Evolutionary conservation across 495 filamentous ascomycete genomes (phyloP), one percentile per base, ranked within the genome.

Genomic region (Penicillium pulvis): DNA sequence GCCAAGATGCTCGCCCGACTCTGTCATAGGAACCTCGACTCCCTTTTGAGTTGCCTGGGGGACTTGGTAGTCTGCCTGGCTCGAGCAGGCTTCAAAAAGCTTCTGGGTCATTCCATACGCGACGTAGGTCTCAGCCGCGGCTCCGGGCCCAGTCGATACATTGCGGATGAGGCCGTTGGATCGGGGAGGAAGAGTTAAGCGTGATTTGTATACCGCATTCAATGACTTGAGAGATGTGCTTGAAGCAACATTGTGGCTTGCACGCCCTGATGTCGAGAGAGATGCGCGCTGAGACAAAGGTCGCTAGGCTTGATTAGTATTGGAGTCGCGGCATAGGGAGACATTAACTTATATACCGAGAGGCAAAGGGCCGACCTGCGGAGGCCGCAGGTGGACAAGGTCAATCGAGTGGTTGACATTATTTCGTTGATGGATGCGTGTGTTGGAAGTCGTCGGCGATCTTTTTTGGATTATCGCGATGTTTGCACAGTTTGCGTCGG

Each of bases 101-200:
- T 81, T 79, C 73, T 94, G 86, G 20, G 91, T 96, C 52, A 86
- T 83, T 54, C 84, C 85, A 65, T 90, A 91, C 14, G 90, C 89
- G 31, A 88, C 77, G 67, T 94, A 95, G 2, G 85, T 87, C 57
- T 90, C 86, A 11, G 82, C 81, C 0, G 82, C 69, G 5, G 65
- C 74, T 16, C 73, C 73, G 14, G 75, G 70, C 11, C 67, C 65
- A 2, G 70, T 68, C 33, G 62, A 58, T 2, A 74, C 64, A 72
- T 68, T 60, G 43, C 65, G 71, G 19, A 71, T 67, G 55, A 76
- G 56, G 54, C 30, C 44, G 20, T 19, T 35, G 30, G 30, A n/a
- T 14, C 70, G 61, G 79, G 67, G 55, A 61, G 56, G 68, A 53
- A 62, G 56, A 30, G 56, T 39, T 28, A 59, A 53, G 57, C 63